Percentiles rank a stretch among this genome's conserved stretches.
Evolutionary conservation across 2,329 filamentous ascomycete species (phyloP).

Genomic region (Penicillium sp.): DNA sequence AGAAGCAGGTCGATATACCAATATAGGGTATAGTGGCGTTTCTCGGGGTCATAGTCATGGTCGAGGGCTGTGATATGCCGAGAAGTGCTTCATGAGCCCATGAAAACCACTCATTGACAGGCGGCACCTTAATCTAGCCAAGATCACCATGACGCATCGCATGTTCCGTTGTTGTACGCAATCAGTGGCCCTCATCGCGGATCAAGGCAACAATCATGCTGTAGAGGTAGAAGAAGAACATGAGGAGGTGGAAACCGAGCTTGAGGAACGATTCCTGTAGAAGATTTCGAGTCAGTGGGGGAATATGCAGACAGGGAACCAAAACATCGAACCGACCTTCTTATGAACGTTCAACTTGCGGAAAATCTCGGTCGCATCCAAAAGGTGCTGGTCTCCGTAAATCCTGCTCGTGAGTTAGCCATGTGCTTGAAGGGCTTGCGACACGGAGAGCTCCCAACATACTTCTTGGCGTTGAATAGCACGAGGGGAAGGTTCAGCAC

Average conservation of each 20-base stretch:
- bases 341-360: conserved; percentile 98
- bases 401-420: conserved; percentile 55
- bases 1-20: conserved; percentile 10
- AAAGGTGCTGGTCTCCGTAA: conserved; percentile 90
- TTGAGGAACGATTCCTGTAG: conserved; percentile 97
- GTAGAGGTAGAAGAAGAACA: conserved; percentile 99
- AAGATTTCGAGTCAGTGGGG: conserved; percentile 9
- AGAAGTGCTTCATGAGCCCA: not conserved
- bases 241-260: conserved; percentile 95
- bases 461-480: conserved; percentile 98
- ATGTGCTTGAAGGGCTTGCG: conserved; percentile 3
- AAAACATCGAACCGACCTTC: conserved; percentile 60
- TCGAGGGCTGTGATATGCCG: not conserved
- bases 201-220: conserved; percentile 98
- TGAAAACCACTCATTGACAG: conserved; percentile 5
- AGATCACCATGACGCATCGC: conserved; percentile 39
- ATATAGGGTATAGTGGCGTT: conserved; percentile 8
- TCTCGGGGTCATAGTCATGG: not conserved
- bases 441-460: conserved; percentile 42
- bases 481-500: conserved; percentile 88
- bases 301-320: not conserved
- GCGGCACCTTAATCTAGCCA: conserved; percentile 15
- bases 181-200: conserved; percentile 84
- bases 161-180: conserved; percentile 37
- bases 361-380: conserved; percentile 99